Evolutionary conservation across 1,139 yeast species (phyloP).

Genomic region (Pichia sp.): DNA sequence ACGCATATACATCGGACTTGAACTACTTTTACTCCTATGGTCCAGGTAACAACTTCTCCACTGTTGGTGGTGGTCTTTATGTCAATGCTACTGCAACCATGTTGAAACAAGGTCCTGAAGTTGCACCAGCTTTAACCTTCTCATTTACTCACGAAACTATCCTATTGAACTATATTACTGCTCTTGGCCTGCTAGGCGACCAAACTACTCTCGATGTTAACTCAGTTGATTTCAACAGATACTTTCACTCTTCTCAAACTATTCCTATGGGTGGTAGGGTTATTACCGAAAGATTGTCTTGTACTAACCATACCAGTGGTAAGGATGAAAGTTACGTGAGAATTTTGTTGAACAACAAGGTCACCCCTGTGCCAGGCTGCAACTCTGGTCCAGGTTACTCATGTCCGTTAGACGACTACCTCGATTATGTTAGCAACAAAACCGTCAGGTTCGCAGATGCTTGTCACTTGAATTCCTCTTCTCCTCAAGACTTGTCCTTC

Average conservation of each 20-base stretch:
- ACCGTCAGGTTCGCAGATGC: neutral
- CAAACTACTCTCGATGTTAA: conserved; percentile 20
- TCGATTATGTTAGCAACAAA: neutral
- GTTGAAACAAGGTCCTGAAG: conserved; percentile 31
- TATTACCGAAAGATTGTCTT: conserved; percentile 43
- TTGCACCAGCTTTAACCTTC: conserved; percentile 29
- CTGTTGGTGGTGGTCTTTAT: conserved; percentile 42
- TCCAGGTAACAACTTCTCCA: conserved; percentile 44
- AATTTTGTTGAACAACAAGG: conserved; percentile 45
- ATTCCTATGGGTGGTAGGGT: conserved; percentile 53
- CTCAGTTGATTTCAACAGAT: conserved; percentile 36
- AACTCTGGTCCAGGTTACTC: conserved; percentile 50
- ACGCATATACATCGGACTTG: conserved; percentile 43
- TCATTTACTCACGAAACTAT: conserved; percentile 52
- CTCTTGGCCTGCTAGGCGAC: conserved; percentile 42
- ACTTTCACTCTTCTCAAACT: conserved; percentile 20
- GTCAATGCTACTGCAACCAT: conserved; percentile 44
- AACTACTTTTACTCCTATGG: conserved; percentile 45
- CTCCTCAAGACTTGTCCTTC: conserved; percentile 30
- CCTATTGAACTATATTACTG: conserved; percentile 39
- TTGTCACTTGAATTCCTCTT: conserved; percentile 1
- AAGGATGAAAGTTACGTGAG: conserved; percentile 18
- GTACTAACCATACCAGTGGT: conserved; percentile 26
- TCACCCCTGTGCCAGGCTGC: conserved; percentile 45
- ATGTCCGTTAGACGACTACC: conserved; percentile 32